phyloP scores from a whole-genome alignment of 2,329 filamentous ascomycete genomes.

The Microdochium bolleyi region DNA sequence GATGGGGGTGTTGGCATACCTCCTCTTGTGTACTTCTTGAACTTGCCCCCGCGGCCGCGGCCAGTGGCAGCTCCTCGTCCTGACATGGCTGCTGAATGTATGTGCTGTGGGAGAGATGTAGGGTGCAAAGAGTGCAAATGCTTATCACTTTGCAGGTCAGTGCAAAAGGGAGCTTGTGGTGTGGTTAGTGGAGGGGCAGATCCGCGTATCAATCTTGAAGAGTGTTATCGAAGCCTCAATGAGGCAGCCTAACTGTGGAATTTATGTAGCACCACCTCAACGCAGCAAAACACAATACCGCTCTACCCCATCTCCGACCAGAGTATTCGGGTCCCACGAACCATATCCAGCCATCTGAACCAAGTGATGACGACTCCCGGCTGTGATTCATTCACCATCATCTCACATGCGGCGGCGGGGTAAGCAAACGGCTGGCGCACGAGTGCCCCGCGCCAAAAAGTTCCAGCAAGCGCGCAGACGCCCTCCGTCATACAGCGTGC shows the following conservation, averaged over 20 bases:
- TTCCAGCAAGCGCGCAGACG: not conserved
- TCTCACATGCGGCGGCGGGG: not conserved
- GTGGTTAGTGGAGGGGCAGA: no score
- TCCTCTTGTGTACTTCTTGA: constrained; percentile 86
- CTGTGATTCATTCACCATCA: not conserved
- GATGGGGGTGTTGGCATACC: constrained; percentile 54
- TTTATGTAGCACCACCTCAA: no score
- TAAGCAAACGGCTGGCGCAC: not conserved
- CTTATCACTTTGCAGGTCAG: no score
- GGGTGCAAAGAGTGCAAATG: not conserved
- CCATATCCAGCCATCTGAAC: no score
- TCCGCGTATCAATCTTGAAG: no score
- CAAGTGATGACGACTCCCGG: no score
- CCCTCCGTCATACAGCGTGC: not conserved
- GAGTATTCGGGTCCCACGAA: no score
- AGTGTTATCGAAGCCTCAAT: no score
- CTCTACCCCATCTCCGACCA: no score
- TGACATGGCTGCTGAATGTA: constrained; percentile 26
- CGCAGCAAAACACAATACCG: no score
- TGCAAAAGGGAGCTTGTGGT: no score
- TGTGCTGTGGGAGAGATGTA: constrained; percentile 4
- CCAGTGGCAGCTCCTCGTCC: constrained; percentile 38
- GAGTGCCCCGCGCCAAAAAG: not conserved
- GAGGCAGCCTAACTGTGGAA: no score
- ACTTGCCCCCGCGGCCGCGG: constrained; percentile 85